phyloP scores from a whole-genome alignment of 78 protist species.

The Creolimax fragrantissima region DNA sequence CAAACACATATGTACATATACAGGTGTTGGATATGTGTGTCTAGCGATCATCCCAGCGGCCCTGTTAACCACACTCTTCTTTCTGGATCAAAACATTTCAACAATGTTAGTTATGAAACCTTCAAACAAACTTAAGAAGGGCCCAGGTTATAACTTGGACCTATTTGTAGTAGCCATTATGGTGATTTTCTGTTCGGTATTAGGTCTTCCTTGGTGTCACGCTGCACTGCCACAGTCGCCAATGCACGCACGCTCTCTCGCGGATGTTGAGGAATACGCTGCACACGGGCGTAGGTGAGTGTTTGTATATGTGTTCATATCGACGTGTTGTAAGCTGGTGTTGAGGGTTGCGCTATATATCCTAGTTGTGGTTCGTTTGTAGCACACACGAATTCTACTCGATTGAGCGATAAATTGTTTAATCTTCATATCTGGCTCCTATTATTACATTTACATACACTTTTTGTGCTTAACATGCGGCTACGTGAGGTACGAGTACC shows the following conservation, averaged over 20 bases:
- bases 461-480: too few relatives aligned
- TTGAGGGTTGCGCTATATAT: too few relatives aligned
- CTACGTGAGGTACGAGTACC: too few relatives aligned
- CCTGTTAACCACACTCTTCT: background rate
- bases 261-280: too few relatives aligned
- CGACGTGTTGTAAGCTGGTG: too few relatives aligned
- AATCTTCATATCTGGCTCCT: too few relatives aligned
- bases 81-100: background rate
- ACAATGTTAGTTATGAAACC: background rate
- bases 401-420: too few relatives aligned
- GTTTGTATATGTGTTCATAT: too few relatives aligned
- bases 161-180: background rate
- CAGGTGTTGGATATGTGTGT: background rate
- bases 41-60: background rate
- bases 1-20: background rate
- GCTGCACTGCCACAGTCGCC: background rate
- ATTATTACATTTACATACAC: too few relatives aligned
- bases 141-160: background rate
- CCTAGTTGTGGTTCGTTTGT: too few relatives aligned
- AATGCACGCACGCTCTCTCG: background rate
- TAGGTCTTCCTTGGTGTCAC: background rate
- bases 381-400: too few relatives aligned
- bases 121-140: background rate
- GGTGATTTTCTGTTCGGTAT: background rate
- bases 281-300: background rate